Conservation (phyloP, 495 filamentous ascomycete species). For the Astrocystis sublimbata region DNA sequence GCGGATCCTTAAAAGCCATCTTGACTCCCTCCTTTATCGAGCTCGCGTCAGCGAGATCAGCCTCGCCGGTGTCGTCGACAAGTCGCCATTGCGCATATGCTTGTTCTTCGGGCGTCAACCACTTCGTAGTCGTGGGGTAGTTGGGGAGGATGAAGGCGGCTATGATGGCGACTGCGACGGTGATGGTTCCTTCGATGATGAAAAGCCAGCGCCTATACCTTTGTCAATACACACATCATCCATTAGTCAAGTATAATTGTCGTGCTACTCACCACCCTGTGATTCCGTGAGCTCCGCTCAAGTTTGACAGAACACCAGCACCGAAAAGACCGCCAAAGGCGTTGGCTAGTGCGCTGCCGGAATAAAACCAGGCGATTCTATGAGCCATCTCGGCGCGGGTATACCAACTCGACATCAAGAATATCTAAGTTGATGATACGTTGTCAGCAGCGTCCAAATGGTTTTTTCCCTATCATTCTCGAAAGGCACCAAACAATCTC, state of each 20-base stretch:
- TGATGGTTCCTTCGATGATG: slow-evolving; percentile 46
- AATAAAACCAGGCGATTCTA: slow-evolving; percentile 60
- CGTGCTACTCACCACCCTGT: slow-evolving; percentile 37
- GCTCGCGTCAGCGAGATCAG: slow-evolving; percentile 29
- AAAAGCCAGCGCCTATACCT: slow-evolving; percentile 34
- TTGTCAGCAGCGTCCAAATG: neutral
- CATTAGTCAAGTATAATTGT: neutral
- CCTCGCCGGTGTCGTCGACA: slow-evolving; percentile 42
- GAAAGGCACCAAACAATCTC: neutral
- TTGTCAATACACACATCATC: neutral
- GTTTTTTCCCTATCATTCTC: neutral
- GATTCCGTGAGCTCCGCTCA: slow-evolving; percentile 41
- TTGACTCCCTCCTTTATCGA: slow-evolving; percentile 41
- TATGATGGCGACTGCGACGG: slow-evolving; percentile 41
- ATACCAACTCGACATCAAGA: slow-evolving; percentile 55
- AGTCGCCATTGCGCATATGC: slow-evolving; percentile 45
- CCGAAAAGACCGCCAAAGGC: slow-evolving; percentile 61
- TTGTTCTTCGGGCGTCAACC: slow-evolving; percentile 45
- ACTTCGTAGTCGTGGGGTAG: slow-evolving; percentile 45
- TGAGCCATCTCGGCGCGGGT: slow-evolving; percentile 49
- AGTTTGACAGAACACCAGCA: slow-evolving; percentile 48
- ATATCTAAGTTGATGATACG: slow-evolving; percentile 18
- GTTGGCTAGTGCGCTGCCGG: slow-evolving; percentile 57
- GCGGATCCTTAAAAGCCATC: slow-evolving; percentile 42
- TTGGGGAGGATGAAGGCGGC: slow-evolving; percentile 44